Base-by-base conservation (phyloP, 1,139 yeast genomes). In the Blastobotrys arbuscula region DNA sequence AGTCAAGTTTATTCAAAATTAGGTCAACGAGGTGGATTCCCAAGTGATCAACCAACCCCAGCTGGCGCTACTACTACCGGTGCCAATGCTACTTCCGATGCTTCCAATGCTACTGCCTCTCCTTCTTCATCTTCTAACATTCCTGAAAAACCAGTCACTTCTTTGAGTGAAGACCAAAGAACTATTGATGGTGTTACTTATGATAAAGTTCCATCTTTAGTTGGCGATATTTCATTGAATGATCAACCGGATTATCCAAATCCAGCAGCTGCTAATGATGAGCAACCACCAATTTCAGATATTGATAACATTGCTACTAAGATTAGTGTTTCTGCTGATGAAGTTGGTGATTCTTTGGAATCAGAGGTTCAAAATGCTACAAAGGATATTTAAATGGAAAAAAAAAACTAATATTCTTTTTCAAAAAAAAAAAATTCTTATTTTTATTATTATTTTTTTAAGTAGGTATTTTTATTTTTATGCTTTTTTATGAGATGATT, bases 1-100 rank as follows among this genome's bases (percentile, higher is more conserved):
- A 59, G 69, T 40, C 56, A 64, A 28, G 56, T 74, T 60, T 63
- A 71, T 67, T 54, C 53, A 41, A 42, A 39, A 31, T n/a, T 40
- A 19, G 30, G 23, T 16, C 56, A 57, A 51, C 63, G 69, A 37
- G 68, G 67, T 34, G 65, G 67, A n/a, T 59, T 59, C 57, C 66
- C 67, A 42, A 53, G 58, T 35, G 39, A 36, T 3, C 6, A 2
- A 6, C 24, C 24, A 18, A 13, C 10, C 12, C 38, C 38, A 9
- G 39, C 13, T 35, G 21, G 9, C 16, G 24, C 24, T 19, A 19
- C 39, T 44, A 45, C 56, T 35, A 47, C 53, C 38, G 47, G 42
- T 38, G 47, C 54, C 30, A 41, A 34, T 24, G 47, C 52, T 18
- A 18, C 47, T 34, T 47, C 45, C 23, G 34, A 47, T 39, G 46